Conservation (phyloP, 2,329 filamentous ascomycete species). For the Pseudogymnoascus sp. region DNA sequence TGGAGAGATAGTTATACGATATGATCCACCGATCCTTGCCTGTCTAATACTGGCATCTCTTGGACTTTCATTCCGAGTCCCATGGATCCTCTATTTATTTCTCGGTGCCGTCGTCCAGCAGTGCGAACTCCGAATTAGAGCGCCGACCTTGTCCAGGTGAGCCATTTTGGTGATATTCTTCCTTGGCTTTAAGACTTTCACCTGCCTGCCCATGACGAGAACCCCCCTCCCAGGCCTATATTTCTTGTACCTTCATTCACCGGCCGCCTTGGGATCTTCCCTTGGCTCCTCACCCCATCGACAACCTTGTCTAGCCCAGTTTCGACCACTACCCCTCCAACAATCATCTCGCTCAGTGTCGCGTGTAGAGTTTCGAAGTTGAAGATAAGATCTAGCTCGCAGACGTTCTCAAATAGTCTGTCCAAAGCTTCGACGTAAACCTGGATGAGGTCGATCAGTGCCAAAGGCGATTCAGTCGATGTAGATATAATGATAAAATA, state of each 20-base stretch:
- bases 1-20: background rate
- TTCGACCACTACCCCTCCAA: conserved; percentile 90
- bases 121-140: background rate
- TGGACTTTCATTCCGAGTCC: background rate
- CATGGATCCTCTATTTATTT: background rate
- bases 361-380: conserved; percentile 97
- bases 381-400: conserved; percentile 96
- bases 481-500: conserved; percentile 99
- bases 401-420: conserved; percentile 94
- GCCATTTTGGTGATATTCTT: background rate
- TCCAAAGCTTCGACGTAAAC: conserved; percentile 96
- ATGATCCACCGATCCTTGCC: background rate
- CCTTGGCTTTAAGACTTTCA: conserved; percentile 16
- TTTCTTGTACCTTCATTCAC: conserved; percentile 59
- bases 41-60: too few species aligned
- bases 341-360: conserved; percentile 85
- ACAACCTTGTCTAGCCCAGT: conserved; percentile 85
- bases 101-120: background rate
- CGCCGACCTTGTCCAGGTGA: background rate
- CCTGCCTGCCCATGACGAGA: conserved; percentile 26
- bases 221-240: conserved; percentile 43
- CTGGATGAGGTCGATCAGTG: conserved; percentile 92
- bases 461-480: conserved; percentile 89
- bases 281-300: conserved; percentile 70
- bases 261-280: conserved; percentile 69